Conservation (phyloP, 768 basidiomycete genomes). For the Wakefieldia striispora region DNA sequence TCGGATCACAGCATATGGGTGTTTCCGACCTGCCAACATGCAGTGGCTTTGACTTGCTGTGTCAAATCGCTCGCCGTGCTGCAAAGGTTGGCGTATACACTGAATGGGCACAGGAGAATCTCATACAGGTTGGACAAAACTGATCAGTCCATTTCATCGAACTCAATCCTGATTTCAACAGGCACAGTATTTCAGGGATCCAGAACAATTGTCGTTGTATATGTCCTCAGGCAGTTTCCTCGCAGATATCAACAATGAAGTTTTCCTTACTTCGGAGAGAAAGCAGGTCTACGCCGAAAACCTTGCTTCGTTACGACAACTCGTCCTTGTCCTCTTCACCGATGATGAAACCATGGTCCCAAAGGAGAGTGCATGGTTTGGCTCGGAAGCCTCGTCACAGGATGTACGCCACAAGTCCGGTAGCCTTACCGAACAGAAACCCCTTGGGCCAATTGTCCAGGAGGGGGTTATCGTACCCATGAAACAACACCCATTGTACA, state of each 20-base stretch:
- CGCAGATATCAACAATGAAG: slow-evolving; percentile 77
- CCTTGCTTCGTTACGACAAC: slow-evolving; percentile 57
- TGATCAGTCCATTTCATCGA: neutral
- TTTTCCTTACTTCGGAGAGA: slow-evolving; percentile 37
- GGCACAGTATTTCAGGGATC: slow-evolving; percentile 89
- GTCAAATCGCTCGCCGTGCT: slow-evolving; percentile 62
- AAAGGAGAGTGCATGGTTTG: slow-evolving; percentile 87
- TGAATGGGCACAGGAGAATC: slow-evolving; percentile 71
- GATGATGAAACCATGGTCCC: slow-evolving; percentile 78
- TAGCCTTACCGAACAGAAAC: slow-evolving; percentile 11
- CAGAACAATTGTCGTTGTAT: slow-evolving; percentile 55
- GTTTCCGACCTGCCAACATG: slow-evolving; percentile 74
- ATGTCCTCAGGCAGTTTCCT: slow-evolving; percentile 64
- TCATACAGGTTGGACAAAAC: slow-evolving; percentile 56
- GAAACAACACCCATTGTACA: slow-evolving; percentile 69
- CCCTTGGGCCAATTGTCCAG: slow-evolving; percentile 1
- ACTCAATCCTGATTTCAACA: slow-evolving; percentile 25
- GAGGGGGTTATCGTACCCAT: slow-evolving; percentile 59
- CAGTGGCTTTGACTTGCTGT: slow-evolving; percentile 61
- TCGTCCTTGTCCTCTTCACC: slow-evolving; percentile 73
- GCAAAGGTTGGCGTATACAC: slow-evolving; percentile 65
- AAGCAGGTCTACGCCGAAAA: slow-evolving; percentile 63
- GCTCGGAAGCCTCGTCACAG: slow-evolving; percentile 53
- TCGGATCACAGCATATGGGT: slow-evolving; percentile 88
- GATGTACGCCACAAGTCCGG: slow-evolving; percentile 12